These are phyloP conservation scores for Panaeolus papilionaceus DNA, from an alignment of 768 basidiomycete genomes.

Conservation along the genomic window DNA sequence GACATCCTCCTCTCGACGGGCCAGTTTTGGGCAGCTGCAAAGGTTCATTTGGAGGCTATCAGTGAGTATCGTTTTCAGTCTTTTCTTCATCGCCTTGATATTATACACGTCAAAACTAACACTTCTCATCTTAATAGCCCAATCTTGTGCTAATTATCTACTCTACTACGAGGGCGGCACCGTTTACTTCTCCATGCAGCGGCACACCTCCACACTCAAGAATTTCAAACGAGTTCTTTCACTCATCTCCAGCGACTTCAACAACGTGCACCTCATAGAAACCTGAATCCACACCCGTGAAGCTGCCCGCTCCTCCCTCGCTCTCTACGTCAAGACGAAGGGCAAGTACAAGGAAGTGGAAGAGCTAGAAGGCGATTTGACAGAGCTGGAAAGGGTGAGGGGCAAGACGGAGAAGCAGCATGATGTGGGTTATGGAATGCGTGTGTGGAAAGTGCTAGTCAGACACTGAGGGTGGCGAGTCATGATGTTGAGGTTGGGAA, in stretches of 20 bases:
- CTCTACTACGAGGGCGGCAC: slow-evolving; percentile 94
- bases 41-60: slow-evolving; percentile 80
- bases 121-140: slow-evolving; percentile 49
- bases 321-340: slow-evolving; percentile 61
- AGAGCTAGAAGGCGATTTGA: slow-evolving; percentile 63
- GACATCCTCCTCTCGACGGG: slow-evolving; percentile 79
- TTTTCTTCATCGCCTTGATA: no score
- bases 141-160: slow-evolving; percentile 84
- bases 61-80: slow-evolving; percentile 43
- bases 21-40: slow-evolving; percentile 83
- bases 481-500: no score
- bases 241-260: slow-evolving; percentile 75
- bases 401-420: slow-evolving; percentile 55
- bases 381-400: slow-evolving; percentile 62
- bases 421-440: slow-evolving; percentile 30
- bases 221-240: slow-evolving; percentile 85
- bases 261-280: slow-evolving; percentile 85
- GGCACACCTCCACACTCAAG: slow-evolving; percentile 76
- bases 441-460: no score
- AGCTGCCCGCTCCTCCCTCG: slow-evolving; percentile 68
- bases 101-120: no score
- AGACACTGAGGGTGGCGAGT: slow-evolving; percentile 39
- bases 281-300: slow-evolving; percentile 85
- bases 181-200: slow-evolving; percentile 79
- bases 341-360: slow-evolving; percentile 48